Base-by-base conservation (phyloP, 768 basidiomycete genomes). In the Daedaleopsis nitida region DNA sequence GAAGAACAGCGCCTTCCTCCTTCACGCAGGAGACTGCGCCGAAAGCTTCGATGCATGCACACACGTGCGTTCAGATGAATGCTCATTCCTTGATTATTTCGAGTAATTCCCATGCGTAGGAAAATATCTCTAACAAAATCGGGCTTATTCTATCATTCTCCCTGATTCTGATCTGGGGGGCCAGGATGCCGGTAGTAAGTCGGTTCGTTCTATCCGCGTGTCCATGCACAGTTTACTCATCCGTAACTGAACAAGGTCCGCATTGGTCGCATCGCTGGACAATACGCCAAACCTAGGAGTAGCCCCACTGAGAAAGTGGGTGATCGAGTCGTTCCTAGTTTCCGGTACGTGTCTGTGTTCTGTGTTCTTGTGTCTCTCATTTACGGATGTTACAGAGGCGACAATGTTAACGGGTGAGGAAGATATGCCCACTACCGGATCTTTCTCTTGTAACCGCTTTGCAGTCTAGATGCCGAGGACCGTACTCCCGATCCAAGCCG, bases 11-110 rank as follows among this genome's bases (percentile, higher is more conserved):
- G 94, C 94, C 0, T 98, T 99, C 75, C 80, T 99, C 39, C 82
- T 99, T 2, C 97, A 99, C 63, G 97, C 97, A 0, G 97, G 97
- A 2, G 97, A 99, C 70, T 99, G 97, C 68, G 95, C 94, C n/a
- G 93, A 96, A 74, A 90, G 92, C 72, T 96, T 96, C 69, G 89
- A 92, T 67, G 93, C 92, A 0, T 95, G 93, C 72, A 94, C 91
- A 0, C 85, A 92, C 63, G 92, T 78, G 42, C n/a, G 32, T 32
- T 32, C 38, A 0, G 23, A 52, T 37, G 44, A 7, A 17, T 44
- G 58, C 38, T 56, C 38, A 32, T 37, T 35, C 57, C 53, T 56
- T n/a, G n/a, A 53, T 11, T 17, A 17, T 14, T 35, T 23, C 19
- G 42, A n/a, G 27, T 32, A 32, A 38, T 32, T 1, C 1, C 17